Conservation (phyloP, 805 yeast species). For the Kuraishia floccosa region DNA sequence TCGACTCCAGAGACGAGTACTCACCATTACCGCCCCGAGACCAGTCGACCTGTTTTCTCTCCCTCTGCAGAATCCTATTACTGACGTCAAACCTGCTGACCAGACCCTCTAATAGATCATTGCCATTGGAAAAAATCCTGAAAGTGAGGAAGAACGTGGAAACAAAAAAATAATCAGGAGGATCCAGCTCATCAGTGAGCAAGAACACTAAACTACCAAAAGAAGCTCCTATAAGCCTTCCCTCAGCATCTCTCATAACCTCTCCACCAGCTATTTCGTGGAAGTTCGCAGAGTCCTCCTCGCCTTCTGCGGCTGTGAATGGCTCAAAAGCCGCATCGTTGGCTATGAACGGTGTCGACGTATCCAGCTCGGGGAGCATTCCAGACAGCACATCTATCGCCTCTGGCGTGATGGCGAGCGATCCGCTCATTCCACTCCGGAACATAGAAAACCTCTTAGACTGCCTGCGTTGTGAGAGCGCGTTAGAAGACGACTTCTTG, state of each 20-base stretch:
- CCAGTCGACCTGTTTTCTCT: constrained; percentile 8
- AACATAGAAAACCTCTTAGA: constrained; percentile 37
- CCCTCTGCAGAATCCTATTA: constrained; percentile 20
- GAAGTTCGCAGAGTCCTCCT: constrained; percentile 5
- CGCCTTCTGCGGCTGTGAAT: constrained; percentile 3
- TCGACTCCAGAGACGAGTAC: constrained; percentile 27
- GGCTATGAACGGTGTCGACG: constrained; percentile 15
- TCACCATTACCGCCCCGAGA: constrained; percentile 18
- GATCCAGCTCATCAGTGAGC: constrained; percentile 51
- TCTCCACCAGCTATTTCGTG: constrained; percentile 22
- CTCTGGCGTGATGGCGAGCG: constrained; percentile 31
- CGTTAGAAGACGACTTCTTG: constrained; percentile 14
- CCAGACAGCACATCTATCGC: constrained; percentile 32
- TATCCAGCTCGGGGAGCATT: constrained; percentile 9
- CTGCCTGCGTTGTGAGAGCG: too few relatives aligned
- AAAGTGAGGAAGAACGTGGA: constrained; percentile 73
- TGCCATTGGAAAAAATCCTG: constrained; percentile 57
- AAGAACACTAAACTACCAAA: constrained; percentile 57
- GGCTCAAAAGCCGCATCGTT: constrained; percentile 12
- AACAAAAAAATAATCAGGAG: constrained; percentile 56
- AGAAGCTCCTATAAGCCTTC: constrained; percentile 55
- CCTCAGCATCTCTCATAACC: constrained; percentile 36
- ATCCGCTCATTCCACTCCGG: constrained; percentile 38
- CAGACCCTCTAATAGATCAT: constrained; percentile 57
- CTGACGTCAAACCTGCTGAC: constrained; percentile 51